Base-by-base conservation (phyloP, 2,329 filamentous ascomycete genomes). In the Harringtonia lauricola region DNA sequence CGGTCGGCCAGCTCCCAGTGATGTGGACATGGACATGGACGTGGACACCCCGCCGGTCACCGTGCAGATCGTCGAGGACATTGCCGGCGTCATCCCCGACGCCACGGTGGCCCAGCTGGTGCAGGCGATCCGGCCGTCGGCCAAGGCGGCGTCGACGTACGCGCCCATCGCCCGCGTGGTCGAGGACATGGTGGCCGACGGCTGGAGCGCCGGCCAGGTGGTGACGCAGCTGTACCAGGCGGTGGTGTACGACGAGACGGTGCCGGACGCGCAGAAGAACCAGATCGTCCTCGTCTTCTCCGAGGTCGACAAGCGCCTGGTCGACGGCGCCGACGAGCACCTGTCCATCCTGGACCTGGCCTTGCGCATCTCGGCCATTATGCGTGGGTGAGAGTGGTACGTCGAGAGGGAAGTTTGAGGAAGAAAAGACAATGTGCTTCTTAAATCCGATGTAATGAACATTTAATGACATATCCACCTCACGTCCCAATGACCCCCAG, bases 241-340 rank as follows among this genome's bases (percentile, higher is more conserved):
- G 22, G 67, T 96, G 31, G 75, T 95, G 24, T 86, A 78, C 57
- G 87, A 95, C 56, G 92, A 96, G 60, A 73, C 80, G 8, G 81
- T 95, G 21, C 77, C 79, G 0, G 87, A 95, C 56, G 64, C 77
- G 13, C 85, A 94, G 57, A 98, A 98, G 67, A 94, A 90, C 58
- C 82, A 82, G 60, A 90, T 98, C 47, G 82, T 90, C 39, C 71
- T 86, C 49, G 71, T 90, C 4, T 98, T 98, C 58, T 95, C 89
- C 1, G 89, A 96, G 61, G 74, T 90, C 24, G 92, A 99, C 59
- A 96, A 96, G 71, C 76, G 92, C 51, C 65, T 98, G 38, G 83
- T 95, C 7, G 94, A 99, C 61, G 92, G 92, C 9, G 84, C 89
- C 3, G 92, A 98, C 58, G 92, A 98, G 65, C 90, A 98, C 59